Evolutionary conservation across 73 alveolate species (phyloP), one percentile per base, ranked within the genome.

Genomic region (Paraurostyla sp.): DNA sequence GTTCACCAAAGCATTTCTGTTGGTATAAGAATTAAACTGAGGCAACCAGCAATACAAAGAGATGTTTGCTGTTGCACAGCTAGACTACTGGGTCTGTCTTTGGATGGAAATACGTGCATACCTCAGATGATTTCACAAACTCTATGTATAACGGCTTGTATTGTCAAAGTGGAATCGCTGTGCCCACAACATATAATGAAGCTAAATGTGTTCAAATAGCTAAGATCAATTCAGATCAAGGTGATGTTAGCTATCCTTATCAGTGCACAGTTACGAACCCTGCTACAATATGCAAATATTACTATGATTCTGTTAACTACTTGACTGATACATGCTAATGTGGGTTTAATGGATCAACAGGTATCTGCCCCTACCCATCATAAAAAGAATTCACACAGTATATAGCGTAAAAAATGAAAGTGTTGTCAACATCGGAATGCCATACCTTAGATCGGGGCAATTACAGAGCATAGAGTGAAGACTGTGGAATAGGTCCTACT

Each of bases 91-190:
- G 54, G 13, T 6, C 13, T 4, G 15, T 7, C 15, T 73, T 73
- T 50, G 87, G 87, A 9, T 73, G 87, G 87, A 45, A 50, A 25
- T 73, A 43, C 46, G 71, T 73, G 46, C 71, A 73, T 73, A 27
- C 71, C 9, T 1, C 40, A 3, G 87, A 73, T 45, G 87, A 73
- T 73, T 48, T 73, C 36, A 73, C 48, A 13, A 73, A 73, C 42
- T n/a, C 87, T 1, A 16, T 73, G 30, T 48, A 7, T 48, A 73
- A 73, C 42, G 87, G 87, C 0, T 50, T 20, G 36, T 45, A 45
- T 50, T 73, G 87, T 27, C 0, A n/a, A 29, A 73, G 73, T 50
- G 87, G 87, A 23, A 30, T 73, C 13, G 87, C 87, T 50, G 71
- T 73, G 9, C 13, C 41, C 15, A 3, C 69, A 0, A 36, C 71